Evolutionary conservation across 2,329 filamentous ascomycete genomes (phyloP).

Genomic region (Cladosporium phlei): DNA sequence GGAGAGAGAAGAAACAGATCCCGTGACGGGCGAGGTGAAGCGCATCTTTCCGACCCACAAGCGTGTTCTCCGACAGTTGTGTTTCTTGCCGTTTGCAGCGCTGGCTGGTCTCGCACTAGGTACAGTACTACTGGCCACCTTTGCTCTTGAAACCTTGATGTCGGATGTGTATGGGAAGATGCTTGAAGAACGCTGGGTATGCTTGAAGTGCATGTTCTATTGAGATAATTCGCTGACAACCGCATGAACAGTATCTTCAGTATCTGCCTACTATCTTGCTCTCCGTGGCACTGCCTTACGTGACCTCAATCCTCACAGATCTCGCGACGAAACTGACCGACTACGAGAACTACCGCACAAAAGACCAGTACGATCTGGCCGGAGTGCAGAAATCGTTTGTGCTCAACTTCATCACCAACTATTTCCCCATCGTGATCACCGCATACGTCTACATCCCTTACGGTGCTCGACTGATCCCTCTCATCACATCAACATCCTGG

Average conservation of each 20-base stretch:
- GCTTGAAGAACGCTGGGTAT: slow-evolving; percentile 8
- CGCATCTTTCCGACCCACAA: slow-evolving; percentile 8
- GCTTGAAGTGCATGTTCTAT: not conserved
- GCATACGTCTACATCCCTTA: slow-evolving; percentile 95
- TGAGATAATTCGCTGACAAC: not conserved
- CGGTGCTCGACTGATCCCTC: slow-evolving; percentile 73
- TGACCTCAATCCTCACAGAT: slow-evolving; percentile 39
- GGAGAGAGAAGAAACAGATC: slow-evolving; percentile 7
- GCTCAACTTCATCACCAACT: slow-evolving; percentile 93
- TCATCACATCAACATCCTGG: slow-evolving; percentile 69
- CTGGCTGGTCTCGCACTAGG: slow-evolving; percentile 3
- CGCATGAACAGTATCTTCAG: slow-evolving; percentile 1
- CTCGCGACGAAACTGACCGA: slow-evolving; percentile 51
- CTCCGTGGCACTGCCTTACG: slow-evolving; percentile 5
- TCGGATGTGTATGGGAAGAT: slow-evolving; percentile 8
- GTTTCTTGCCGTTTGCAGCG: slow-evolving; percentile 6
- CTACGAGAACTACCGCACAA: slow-evolving; percentile 80
- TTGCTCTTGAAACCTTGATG: slow-evolving; percentile 6
- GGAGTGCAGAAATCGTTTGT: slow-evolving; percentile 92
- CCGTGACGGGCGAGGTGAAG: slow-evolving; percentile 10
- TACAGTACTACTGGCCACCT: slow-evolving; percentile 4
- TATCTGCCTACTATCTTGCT: slow-evolving; percentile 4
- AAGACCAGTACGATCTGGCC: slow-evolving; percentile 75
- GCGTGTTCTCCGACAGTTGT: slow-evolving; percentile 8
- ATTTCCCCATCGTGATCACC: slow-evolving; percentile 81